Percentiles rank a stretch among this genome's conserved stretches.
Conservation (phyloP, 192 early-diverging fungal genomes). For the Coemansia sp. region DNA sequence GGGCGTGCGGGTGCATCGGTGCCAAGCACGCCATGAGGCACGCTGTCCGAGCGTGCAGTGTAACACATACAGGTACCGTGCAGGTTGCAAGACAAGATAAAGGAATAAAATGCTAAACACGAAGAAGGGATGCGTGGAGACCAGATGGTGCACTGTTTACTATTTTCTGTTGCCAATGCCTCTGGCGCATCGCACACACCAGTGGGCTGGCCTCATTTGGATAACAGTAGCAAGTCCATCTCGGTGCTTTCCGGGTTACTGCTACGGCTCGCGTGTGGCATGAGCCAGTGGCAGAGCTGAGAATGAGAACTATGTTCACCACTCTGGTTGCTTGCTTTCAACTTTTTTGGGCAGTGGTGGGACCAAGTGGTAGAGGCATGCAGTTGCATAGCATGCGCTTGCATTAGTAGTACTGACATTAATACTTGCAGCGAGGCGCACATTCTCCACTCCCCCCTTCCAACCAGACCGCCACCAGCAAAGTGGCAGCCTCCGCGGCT, state of each 20-base stretch:
- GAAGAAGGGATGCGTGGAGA: background rate
- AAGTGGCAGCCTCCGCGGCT: background rate
- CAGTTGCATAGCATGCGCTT: background rate
- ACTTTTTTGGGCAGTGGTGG: background rate
- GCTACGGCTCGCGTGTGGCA: background rate
- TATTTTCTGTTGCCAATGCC: background rate
- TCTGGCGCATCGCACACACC: background rate
- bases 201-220: background rate
- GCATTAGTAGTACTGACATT: background rate
- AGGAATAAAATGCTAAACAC: background rate
- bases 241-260: conserved; percentile 1
- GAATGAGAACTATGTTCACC: background rate
- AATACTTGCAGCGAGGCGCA: background rate
- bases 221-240: conserved; percentile 1
- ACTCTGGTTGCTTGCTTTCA: background rate
- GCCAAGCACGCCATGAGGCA: background rate
- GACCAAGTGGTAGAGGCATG: conserved; percentile 2
- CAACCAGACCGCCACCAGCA: background rate
- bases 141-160: background rate
- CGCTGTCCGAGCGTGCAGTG: conserved; percentile 2
- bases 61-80: conserved; percentile 7
- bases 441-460: background rate
- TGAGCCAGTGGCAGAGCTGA: background rate
- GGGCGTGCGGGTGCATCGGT: background rate
- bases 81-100: background rate